Base-by-base conservation (phyloP, 2,329 filamentous ascomycete genomes). In the Fusarium sp. region DNA sequence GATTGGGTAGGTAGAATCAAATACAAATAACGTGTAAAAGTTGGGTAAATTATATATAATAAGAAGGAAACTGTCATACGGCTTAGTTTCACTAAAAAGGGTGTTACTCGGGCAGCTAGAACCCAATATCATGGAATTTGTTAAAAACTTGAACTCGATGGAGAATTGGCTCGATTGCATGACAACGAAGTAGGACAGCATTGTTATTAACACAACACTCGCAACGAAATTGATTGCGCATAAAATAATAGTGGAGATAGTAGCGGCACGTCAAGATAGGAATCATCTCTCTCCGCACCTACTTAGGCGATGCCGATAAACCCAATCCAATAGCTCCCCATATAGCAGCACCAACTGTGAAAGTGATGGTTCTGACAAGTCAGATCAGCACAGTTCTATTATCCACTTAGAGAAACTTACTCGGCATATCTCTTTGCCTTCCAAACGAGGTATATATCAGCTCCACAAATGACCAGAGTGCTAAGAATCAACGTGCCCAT, bases 401-500 rank as follows among this genome's bases (percentile, higher is more conserved):
- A 18, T 22, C n/a, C 5, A 16, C 1, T 2, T 6, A 18, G 6
- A 6, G 13, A 9, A 3, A 50, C 71, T 63, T 57, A 74, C 73
- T 73, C 71, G 6, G 13, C n/a, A 27, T 61, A 57, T 14, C 72
- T 61, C 35, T 57, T 56, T 18, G n/a, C 22, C 10, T 58, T 54
- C 67, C 65, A 69, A 14, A 70, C 71, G 14, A 77, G 72, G 37
- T 70, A 74, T 3, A 72, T 56, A 47, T 77, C 73, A 8, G 70
- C 71, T 18, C 18, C 67, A 18, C 73, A 70, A 14, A 76, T 60
- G 18, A 50, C 50, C 62, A 77, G 35, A 5, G 69, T 70, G 34
- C 71, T 71, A 5, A 77, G 45, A n/a, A 76, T 69, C n/a, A 76
- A 42, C 0, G 71, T 63, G 1, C 74, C 74, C 71, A 75, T 72